Base-by-base conservation (phyloP, 1,284 basidiomycete species). In the Exobasidium rhododendri region DNA sequence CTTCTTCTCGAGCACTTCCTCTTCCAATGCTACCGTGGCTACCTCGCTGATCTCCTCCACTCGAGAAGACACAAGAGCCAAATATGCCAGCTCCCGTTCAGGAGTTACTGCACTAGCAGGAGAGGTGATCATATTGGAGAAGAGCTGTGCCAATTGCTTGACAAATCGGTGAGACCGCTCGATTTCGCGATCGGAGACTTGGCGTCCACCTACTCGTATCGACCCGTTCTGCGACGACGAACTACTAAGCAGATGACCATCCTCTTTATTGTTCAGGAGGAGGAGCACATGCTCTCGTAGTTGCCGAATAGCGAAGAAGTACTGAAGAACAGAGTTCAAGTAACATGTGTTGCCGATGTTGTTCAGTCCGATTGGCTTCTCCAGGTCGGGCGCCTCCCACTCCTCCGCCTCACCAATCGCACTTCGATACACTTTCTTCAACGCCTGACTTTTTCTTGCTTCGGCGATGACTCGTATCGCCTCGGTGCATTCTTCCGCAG, bases 341-440 rank as follows among this genome's bases (percentile, higher is more conserved):
- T 94, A 94, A 77, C 91, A 94, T 0, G 91, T 94, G 75, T 96
- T 96, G 57, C 92, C 92, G 32, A 96, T 86, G 77, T 94, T 93
- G 76, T 93, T 90, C 32, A 94, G 84, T 1, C 92, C 92, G 58
- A 91, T 85, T 14, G 92, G 92, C 71, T 88, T 83, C 64, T 91
- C 89, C 1, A 83, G 82, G 43, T 49, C 73, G 71, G 24, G 31
- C 61, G 57, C 22, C 62, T 50, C 30, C 56, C 54, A 29, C 29
- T 70, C 66, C 45, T 28, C 29, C 17, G 61, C 64, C 40, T 29
- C 22, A 81, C 92, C 90, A 86, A 82, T 81, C 6, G 89, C 89
- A 1, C 86, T 85, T 47, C 85, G 82, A 1, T 89, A 75, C 76
- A 88, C 89, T 59, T 85, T 83, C 26, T 85, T 84, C 59, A 94